Evolutionary conservation across 805 yeast genomes (phyloP).

Genomic region (Ogataea nonfermentans): DNA sequence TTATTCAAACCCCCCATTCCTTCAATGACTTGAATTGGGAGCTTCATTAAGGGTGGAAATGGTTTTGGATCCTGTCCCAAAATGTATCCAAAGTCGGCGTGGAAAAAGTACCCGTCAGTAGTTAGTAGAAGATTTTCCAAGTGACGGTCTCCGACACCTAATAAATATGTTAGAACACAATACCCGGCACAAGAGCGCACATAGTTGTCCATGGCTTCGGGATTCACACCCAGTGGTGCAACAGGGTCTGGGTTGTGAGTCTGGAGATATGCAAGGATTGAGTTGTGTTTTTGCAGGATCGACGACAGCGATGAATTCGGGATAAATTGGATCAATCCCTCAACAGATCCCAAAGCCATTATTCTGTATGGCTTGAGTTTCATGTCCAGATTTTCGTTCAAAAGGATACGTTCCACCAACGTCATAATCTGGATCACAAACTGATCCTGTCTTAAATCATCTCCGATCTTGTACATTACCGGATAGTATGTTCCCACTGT

Average conservation of each 20-base stretch:
- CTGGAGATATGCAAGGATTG: conserved; percentile 66
- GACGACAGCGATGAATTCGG: conserved; percentile 87
- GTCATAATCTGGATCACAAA: conserved; percentile 90
- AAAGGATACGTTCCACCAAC: conserved; percentile 83
- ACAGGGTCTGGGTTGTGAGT: conserved; percentile 58
- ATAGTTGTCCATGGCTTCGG: conserved; percentile 86
- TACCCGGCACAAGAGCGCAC: conserved; percentile 96
- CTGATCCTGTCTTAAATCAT: conserved; percentile 94
- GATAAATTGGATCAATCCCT: conserved; percentile 92
- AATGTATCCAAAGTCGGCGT: conserved; percentile 96
- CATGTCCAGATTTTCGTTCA: conserved; percentile 87
- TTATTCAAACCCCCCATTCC: conserved; percentile 96
- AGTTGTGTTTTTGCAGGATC: conserved; percentile 71
- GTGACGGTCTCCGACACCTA: conserved; percentile 98
- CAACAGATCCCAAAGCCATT: conserved; percentile 84
- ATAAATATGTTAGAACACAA: conserved; percentile 88
- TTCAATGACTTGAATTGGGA: conserved; percentile 94
- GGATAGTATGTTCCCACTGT: conserved; percentile 55
- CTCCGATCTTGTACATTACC: conserved; percentile 93
- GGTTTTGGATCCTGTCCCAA: conserved; percentile 98
- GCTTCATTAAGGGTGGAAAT: conserved; percentile 96
- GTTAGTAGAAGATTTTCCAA: conserved; percentile 80
- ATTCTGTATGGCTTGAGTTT: conserved; percentile 86
- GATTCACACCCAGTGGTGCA: conserved; percentile 47
- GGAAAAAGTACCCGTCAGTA: conserved; percentile 86